Base-by-base conservation (phyloP, 257 asterid species). In the Avicennia marina region DNA sequence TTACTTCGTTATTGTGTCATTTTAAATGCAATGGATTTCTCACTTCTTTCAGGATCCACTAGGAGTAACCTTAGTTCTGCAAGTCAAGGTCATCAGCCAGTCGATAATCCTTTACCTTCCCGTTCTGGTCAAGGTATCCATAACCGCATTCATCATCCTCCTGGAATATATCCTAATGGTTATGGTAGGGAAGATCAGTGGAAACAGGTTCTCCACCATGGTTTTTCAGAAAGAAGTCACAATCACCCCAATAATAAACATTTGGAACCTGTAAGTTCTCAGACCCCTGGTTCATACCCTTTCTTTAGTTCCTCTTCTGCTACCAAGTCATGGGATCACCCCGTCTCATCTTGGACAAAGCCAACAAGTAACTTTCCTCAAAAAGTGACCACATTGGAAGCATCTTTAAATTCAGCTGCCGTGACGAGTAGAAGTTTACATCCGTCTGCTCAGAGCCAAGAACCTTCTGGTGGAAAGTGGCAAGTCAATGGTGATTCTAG, bases 341-440 rank as follows among this genome's bases (percentile, higher is more conserved):
- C 83, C 24, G 74, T 70, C 58, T 66, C 79, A 2, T 63, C 95
- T 31, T 84, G 90, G 98, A 78, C 72, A 24, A 86, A 73, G 45
- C 79, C 74, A 7, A 69, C 3, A 2, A 36, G 62, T 64, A 70
- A 82, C 67, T 64, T 69, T 59, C 46, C 80, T 60, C 85, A 73
- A 62, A 90, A 80, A 42, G 27, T 65, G 31, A 43, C 74, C 32
- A 70, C 81, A 24, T 61, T 64, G 31, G 87, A 75, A 72, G 62
- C 93, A 34, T 55, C 74, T 26, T 56, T 63, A n/a, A 64, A 68
- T 68, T 63, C 86, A 43, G 76, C 80, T 53, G 70, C 81, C 38
- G 60, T 64, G 40, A 63, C 64, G 43, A 67, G 72, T 56, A 70
- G 64, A 60, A 59, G 65, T 62, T 66, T 69, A 51, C 82, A 68